A percentile compares a stretch with the other conserved stretches of the same genome.
Evolutionary conservation across 306 rosid species (phyloP).

Genomic region (Corylus avellana): DNA sequence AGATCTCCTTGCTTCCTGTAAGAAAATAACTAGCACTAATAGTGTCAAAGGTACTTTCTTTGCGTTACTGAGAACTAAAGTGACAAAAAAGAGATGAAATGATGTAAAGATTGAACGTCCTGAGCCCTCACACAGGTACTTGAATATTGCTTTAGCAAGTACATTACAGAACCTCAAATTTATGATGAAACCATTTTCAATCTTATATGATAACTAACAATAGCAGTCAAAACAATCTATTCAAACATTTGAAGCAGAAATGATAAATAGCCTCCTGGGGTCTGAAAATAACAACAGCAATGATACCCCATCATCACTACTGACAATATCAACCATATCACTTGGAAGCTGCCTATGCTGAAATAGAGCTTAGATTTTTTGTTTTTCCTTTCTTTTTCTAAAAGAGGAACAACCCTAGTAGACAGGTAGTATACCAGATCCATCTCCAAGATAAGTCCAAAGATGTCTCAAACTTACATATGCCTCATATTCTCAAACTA

Average conservation of each 20-base stretch:
- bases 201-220: not conserved
- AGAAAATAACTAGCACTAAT: slow-evolving; percentile 3
- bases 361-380: too few relatives aligned
- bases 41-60: not conserved
- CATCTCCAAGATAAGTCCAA: not conserved
- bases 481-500: not conserved
- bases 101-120: not conserved
- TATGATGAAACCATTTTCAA: not conserved
- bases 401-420: not conserved
- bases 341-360: not conserved
- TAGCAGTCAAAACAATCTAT: not conserved
- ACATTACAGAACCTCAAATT: not conserved
- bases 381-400: not conserved
- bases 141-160: not conserved
- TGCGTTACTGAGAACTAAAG: not conserved
- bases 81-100: slow-evolving; percentile 17
- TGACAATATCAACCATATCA: not conserved
- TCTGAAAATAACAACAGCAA: not conserved
- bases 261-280: not conserved
- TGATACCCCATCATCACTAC: not conserved
- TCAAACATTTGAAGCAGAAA: not conserved
- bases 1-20: slow-evolving; percentile 74
- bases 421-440: not conserved
- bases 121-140: not conserved
- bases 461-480: slow-evolving; percentile 2